Evolutionary conservation across 23 red algal genomes (phyloP).

Genomic region (Gracilaria domingensis): DNA sequence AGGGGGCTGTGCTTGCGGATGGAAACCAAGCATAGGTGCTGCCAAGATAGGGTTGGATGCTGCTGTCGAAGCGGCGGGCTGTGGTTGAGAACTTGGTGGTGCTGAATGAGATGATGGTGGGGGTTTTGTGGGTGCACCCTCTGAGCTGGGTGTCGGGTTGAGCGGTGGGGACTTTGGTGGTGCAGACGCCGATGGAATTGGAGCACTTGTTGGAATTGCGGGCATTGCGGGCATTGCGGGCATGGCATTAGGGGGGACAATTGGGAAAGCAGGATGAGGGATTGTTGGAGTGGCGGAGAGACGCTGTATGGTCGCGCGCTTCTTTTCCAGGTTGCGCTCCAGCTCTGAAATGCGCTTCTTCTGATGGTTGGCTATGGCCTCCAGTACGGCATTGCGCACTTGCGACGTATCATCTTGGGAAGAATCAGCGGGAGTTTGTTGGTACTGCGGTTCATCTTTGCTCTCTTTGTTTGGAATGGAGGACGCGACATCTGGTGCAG

Average conservation of each 20-base stretch:
- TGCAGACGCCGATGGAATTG: background rate
- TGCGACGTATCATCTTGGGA: constrained; percentile 2
- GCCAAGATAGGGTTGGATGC: constrained; percentile 24
- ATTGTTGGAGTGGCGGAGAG: constrained; percentile 38
- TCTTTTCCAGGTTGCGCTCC: constrained; percentile 72
- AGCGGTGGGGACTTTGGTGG: constrained; percentile 13
- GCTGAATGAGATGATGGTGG: background rate
- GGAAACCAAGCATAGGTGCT: constrained; percentile 40
- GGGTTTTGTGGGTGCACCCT: background rate
- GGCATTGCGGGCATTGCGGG: background rate
- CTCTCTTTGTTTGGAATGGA: constrained; percentile 10
- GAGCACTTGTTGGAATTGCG: constrained; percentile 22
- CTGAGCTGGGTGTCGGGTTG: background rate
- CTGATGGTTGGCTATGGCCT: constrained; percentile 77
- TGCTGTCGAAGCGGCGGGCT: background rate
- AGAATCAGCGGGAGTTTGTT: constrained; percentile 12
- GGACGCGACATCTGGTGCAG: constrained; percentile 35
- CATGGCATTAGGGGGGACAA: constrained; percentile 35
- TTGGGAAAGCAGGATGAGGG: constrained; percentile 38
- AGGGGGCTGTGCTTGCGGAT: constrained; percentile 25
- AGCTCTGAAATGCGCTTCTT: constrained; percentile 70
- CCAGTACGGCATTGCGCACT: constrained; percentile 63
- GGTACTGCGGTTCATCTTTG: constrained; percentile 19
- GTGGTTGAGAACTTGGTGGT: constrained; percentile 41
- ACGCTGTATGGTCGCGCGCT: constrained; percentile 70